A percentile compares a stretch with the other conserved stretches of the same genome.
These are phyloP conservation scores for Cordyceps pruinosa DNA, from an alignment of 2,329 filamentous ascomycete genomes.

Conservation along the genomic window DNA sequence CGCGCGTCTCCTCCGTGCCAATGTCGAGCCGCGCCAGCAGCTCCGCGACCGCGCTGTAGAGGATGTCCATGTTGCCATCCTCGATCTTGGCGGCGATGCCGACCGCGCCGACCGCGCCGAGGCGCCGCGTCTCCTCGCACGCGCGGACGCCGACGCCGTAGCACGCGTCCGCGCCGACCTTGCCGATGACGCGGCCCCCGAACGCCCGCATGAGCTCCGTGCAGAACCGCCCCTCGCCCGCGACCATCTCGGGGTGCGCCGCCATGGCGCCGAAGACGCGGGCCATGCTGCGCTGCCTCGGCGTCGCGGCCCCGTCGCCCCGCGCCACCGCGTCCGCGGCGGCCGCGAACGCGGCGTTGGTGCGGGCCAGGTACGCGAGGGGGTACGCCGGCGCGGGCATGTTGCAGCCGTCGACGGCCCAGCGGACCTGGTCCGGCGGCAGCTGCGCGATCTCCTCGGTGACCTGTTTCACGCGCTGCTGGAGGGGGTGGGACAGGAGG, in stretches of 20 bases:
- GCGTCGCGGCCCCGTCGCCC: background rate
- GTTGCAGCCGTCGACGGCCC: constrained; percentile 42
- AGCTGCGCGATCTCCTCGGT: constrained; percentile 30
- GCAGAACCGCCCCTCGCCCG: constrained; percentile 39
- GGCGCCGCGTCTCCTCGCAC: constrained; percentile 27
- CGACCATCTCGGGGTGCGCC: constrained; percentile 35
- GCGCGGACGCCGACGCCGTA: constrained; percentile 38
- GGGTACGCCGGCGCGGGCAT: constrained; percentile 38
- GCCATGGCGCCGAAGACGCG: constrained; percentile 37
- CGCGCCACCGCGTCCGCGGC: constrained; percentile 20
- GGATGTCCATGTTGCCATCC: constrained; percentile 36
- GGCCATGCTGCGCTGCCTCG: constrained; percentile 18
- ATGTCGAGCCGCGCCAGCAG: constrained; percentile 37
- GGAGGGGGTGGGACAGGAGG: constrained; percentile 29
- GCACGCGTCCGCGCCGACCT: constrained; percentile 42
- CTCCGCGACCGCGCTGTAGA: constrained; percentile 38
- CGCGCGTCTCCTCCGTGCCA: constrained; percentile 24
- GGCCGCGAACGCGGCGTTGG: constrained; percentile 31
- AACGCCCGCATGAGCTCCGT: constrained; percentile 37
- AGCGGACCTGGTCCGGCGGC: constrained; percentile 24
- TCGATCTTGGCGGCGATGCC: constrained; percentile 43
- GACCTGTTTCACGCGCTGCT: constrained; percentile 29
- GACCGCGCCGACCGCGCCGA: constrained; percentile 31
- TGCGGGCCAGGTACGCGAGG: constrained; percentile 27
- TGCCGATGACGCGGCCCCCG: constrained; percentile 33